A percentile compares a stretch with the other conserved stretches of the same genome.
Evolutionary conservation across 805 yeast species (phyloP).

Genomic region (Cyberlindnera amylophila): DNA sequence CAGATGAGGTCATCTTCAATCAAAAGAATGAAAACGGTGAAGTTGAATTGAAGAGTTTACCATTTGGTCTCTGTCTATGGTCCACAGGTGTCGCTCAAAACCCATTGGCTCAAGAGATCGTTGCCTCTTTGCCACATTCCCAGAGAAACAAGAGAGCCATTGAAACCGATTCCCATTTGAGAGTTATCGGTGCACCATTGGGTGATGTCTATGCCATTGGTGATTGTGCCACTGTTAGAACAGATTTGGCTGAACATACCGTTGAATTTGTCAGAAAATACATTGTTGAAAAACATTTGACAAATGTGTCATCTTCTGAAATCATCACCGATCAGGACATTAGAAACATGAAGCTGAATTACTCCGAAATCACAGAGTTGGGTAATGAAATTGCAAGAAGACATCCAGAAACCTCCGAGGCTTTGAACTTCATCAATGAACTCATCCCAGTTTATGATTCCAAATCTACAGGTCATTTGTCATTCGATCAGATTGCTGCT

Average conservation of each 20-base stretch:
- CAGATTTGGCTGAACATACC: conserved; percentile 54
- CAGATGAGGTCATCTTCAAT: conserved; percentile 55
- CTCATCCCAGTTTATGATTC: conserved; percentile 50
- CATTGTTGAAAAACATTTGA: conserved; percentile 40
- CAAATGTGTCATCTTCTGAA: conserved; percentile 30
- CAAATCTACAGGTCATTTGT: conserved; percentile 44
- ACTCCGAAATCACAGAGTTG: conserved; percentile 45
- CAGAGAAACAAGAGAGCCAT: conserved; percentile 68
- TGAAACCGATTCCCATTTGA: conserved; percentile 69
- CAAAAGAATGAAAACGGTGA: conserved; percentile 45
- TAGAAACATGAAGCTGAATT: conserved; percentile 43
- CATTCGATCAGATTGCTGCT: conserved; percentile 47
- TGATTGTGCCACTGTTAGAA: conserved; percentile 65
- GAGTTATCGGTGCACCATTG: conserved; percentile 63
- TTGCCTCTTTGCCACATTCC: conserved; percentile 38
- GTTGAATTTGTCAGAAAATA: conserved; percentile 46
- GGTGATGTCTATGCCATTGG: conserved; percentile 73
- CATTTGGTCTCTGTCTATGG: conserved; percentile 71
- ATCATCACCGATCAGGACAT: conserved; percentile 50
- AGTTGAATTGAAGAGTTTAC: conserved; percentile 42
- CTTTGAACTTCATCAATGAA: conserved; percentile 46
- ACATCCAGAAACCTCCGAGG: conserved; percentile 57
- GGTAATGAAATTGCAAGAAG: conserved; percentile 44
- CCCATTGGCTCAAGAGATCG: conserved; percentile 56
- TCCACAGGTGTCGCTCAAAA: conserved; percentile 72